These are phyloP conservation scores for Psilocybe subaeruginosa DNA, from an alignment of 768 basidiomycete species.

Conservation along the genomic window DNA sequence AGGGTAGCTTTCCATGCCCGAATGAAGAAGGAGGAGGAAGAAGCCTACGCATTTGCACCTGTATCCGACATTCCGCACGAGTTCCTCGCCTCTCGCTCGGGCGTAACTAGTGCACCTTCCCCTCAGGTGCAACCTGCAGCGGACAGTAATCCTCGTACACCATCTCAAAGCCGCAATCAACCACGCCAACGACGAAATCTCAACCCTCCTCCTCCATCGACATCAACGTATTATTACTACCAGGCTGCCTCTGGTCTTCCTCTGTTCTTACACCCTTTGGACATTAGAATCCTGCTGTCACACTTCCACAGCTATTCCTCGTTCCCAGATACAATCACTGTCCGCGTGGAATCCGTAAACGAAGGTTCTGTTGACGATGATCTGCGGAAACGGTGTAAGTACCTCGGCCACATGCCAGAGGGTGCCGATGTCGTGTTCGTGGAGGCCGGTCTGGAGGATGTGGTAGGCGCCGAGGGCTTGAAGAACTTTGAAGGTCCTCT, in stretches of 20 bases:
- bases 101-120: constrained; percentile 15
- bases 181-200: constrained; percentile 74
- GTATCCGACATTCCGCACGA: constrained; percentile 56
- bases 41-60: constrained; percentile 5
- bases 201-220: constrained; percentile 85
- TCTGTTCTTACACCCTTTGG: constrained; percentile 92
- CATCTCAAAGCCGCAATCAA: constrained; percentile 38
- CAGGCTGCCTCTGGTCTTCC: constrained; percentile 91
- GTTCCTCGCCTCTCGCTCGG: constrained; percentile 50
- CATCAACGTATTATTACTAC: constrained; percentile 94
- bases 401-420: constrained; percentile 89
- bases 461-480: constrained; percentile 77
- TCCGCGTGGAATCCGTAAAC: constrained; percentile 76
- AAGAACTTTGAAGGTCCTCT: constrained; percentile 85
- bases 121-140: constrained; percentile 16
- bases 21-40: constrained; percentile 31
- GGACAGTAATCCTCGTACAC: constrained; percentile 11
- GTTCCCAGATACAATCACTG: constrained; percentile 81
- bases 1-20: constrained; percentile 36
- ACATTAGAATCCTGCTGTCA: constrained; percentile 89
- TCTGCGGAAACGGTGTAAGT: constrained; percentile 92
- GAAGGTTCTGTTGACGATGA: constrained; percentile 91
- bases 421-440: constrained; percentile 93
- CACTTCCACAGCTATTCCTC: constrained; percentile 81
- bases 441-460: constrained; percentile 80